Evolutionary conservation across 495 filamentous ascomycete species (phyloP), one percentile per base, ranked within the genome.

Genomic region (Aspergillus indologenus): DNA sequence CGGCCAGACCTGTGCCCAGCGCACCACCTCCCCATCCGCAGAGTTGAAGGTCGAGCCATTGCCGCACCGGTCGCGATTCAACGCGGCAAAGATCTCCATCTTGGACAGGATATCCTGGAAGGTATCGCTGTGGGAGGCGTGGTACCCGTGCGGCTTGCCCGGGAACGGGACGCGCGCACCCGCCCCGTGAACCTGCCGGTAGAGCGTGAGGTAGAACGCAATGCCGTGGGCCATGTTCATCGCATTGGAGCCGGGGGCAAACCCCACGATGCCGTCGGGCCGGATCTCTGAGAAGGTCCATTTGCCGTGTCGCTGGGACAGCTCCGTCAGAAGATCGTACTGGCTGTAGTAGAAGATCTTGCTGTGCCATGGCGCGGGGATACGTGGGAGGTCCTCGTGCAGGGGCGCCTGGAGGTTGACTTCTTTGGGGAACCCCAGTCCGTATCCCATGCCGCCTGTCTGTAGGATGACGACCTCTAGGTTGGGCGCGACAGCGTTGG

Each of bases 321-420:
- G 60, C 7, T 53, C 53, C 23, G 50, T 23, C 14, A 81, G 62
- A n/a, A 67, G 61, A 46, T 80, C 76, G 45, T 69, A 69, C 52
- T 79, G 77, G 14, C 56, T 56, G 55, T 79, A 80, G 65, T 80
- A 80, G 67, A 80, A 78, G 29, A 79, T 67, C 49, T 76, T 72
- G 11, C 52, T 45, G 8, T 55, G 47, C 51, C 64, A 75, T 1
- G 76, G 76, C 29, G 70, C 59, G 0, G 76, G 73, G 49, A 81
- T 74, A 11, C 75, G 71, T 1, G 77, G 70, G 12, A 65, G 59
- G 7, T 54, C 57, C 47, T 81, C 77, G 19, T 65, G 60, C 6
- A 71, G 60, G 2, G 75, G 76, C 1, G 71, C 66, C 4, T 69
- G 44, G 57, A 66, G 62, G 6, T 61, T 46, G 8, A 77, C 55